A percentile compares a stretch with the other conserved stretches of the same genome.
Conservation (phyloP, 129 eudicot species). For the Smallanthus sonchifolius region DNA sequence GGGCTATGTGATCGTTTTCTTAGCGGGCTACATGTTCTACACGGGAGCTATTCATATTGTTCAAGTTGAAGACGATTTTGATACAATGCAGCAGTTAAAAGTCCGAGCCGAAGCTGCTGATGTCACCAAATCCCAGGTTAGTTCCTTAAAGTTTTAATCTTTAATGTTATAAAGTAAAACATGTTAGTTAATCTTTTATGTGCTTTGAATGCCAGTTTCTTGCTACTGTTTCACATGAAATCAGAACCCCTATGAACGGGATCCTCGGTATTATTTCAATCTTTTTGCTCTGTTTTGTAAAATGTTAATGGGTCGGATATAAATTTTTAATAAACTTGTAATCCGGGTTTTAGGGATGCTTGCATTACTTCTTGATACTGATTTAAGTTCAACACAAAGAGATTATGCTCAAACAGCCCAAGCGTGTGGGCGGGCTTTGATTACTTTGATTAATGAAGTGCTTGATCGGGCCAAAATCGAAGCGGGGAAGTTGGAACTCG, state of each 20-base stretch:
- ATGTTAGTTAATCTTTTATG: background rate
- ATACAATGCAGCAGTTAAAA: slow-evolving; percentile 57
- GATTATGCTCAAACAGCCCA: slow-evolving; percentile 88
- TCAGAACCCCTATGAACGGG: slow-evolving; percentile 81
- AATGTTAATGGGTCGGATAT: background rate
- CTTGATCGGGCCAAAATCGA: slow-evolving; percentile 85
- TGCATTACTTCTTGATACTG: slow-evolving; percentile 68
- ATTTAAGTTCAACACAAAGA: slow-evolving; percentile 71
- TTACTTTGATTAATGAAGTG: slow-evolving; percentile 75
- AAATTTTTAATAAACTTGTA: background rate
- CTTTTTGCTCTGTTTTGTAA: background rate
- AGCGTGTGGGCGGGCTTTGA: slow-evolving; percentile 76
- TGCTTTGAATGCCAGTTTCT: slow-evolving; percentile 45
- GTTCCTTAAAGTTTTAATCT: background rate
- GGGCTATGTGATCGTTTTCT: slow-evolving; percentile 44
- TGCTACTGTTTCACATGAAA: slow-evolving; percentile 83
- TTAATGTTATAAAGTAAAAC: background rate
- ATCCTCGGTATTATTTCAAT: slow-evolving; percentile 46
- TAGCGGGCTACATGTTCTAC: slow-evolving; percentile 54
- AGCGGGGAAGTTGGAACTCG: slow-evolving; percentile 87
- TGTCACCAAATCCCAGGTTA: slow-evolving; percentile 77
- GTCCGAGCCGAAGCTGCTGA: slow-evolving; percentile 77
- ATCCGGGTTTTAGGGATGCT: slow-evolving; percentile 60
- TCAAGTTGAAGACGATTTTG: slow-evolving; percentile 67
- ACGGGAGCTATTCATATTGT: slow-evolving; percentile 53